Evolutionary conservation across 1,139 yeast species (phyloP).

Genomic region (Debaryomyces subglobosus): DNA sequence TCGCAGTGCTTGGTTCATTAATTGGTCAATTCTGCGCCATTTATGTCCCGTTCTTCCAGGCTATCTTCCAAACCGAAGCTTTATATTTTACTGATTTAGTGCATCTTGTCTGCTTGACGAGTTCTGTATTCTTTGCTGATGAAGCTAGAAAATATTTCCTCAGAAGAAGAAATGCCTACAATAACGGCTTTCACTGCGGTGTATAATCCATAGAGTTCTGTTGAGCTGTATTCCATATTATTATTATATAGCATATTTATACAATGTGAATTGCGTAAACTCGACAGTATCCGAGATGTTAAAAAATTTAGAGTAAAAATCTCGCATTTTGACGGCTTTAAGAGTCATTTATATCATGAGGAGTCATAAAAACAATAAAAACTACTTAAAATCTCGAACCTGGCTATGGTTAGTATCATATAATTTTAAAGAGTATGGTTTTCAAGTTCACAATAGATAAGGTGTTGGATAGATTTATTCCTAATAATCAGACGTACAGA

Average conservation of each 20-base stretch:
- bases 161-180: conserved; percentile 6
- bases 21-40: conserved; percentile 93
- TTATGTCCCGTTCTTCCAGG: conserved; percentile 88
- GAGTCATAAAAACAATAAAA: neutral
- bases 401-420: neutral
- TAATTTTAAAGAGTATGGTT: conserved; percentile 28
- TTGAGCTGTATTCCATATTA: neutral
- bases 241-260: conserved; percentile 2
- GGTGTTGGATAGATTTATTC: conserved; percentile 30
- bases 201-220: neutral
- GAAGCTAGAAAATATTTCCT: conserved; percentile 65
- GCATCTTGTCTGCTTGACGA: conserved; percentile 63
- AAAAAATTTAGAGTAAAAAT: neutral
- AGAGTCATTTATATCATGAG: neutral
- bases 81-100: conserved; percentile 67
- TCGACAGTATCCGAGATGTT: neutral
- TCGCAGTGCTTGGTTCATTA: conserved; percentile 88
- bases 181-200: conserved; percentile 5
- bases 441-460: conserved; percentile 47
- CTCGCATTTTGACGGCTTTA: neutral
- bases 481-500: conserved; percentile 29
- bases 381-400: neutral
- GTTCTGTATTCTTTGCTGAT: conserved; percentile 84
- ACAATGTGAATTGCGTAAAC: neutral
- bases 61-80: conserved; percentile 92